Percentiles rank a stretch among this genome's conserved stretches.
phyloP scores from a whole-genome alignment of 257 asterid species.

The Solanum megistacrolobum region DNA sequence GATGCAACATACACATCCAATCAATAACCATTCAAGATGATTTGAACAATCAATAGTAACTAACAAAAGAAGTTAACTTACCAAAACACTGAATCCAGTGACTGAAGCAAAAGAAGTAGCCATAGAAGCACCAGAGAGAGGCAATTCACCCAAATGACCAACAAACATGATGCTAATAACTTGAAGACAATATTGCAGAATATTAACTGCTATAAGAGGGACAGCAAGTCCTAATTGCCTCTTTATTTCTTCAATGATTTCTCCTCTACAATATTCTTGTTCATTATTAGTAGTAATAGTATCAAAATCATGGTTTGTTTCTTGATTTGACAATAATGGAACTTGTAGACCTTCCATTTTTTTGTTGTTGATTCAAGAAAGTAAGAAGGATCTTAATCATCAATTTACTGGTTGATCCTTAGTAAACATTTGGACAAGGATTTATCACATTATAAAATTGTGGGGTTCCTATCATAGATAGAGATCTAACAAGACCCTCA shows the following conservation, averaged over 20 bases:
- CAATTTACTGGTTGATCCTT: neutral
- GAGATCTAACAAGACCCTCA: neutral
- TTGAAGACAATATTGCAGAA: slow-evolving; percentile 44
- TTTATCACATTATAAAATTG: neutral
- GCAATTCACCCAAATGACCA: slow-evolving; percentile 51
- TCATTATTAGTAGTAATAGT: neutral
- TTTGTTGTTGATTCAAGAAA: neutral
- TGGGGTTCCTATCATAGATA: neutral
- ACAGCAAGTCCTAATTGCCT: slow-evolving; percentile 40
- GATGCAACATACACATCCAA: neutral
- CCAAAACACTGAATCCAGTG: slow-evolving; percentile 58
- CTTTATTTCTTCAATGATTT: slow-evolving; percentile 32
- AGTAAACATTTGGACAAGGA: neutral
- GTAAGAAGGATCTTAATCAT: neutral
- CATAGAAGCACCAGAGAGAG: slow-evolving; percentile 58
- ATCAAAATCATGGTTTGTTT: neutral
- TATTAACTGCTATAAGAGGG: slow-evolving; percentile 51
- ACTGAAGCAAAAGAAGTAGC: slow-evolving; percentile 64
- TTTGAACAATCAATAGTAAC: neutral
- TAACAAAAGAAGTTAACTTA: slow-evolving; percentile 5
- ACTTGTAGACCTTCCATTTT: slow-evolving; percentile 9
- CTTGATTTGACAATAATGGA: slow-evolving; percentile 11
- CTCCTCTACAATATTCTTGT: slow-evolving; percentile 2
- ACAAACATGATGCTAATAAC: slow-evolving; percentile 58
- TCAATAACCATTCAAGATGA: neutral